These are phyloP conservation scores for Torulaspora quercuum DNA, from an alignment of 805 yeast genomes.

Conservation along the genomic window DNA sequence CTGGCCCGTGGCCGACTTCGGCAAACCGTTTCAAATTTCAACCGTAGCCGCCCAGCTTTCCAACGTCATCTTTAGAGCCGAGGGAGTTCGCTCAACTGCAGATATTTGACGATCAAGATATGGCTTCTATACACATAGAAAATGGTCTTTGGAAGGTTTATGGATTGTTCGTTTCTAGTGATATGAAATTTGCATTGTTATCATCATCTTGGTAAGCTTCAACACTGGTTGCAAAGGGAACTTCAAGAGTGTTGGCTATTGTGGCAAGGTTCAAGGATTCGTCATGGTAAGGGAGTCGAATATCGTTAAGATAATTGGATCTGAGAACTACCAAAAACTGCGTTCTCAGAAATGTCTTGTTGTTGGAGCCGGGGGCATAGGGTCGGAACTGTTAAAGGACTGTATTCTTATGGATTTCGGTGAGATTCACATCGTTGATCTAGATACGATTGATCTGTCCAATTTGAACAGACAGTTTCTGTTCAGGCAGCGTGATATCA, in stretches of 20 bases:
- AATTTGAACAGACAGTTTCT: conserved; percentile 91
- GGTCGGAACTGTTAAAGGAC: conserved; percentile 85
- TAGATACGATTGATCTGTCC: conserved; percentile 90
- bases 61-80: no score
- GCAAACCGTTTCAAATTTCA: not conserved
- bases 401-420: conserved; percentile 76
- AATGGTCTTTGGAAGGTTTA: no score
- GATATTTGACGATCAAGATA: no score
- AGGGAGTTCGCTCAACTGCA: no score
- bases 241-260: no score
- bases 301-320: conserved; percentile 29
- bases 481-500: conserved; percentile 85
- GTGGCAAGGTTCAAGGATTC: not conserved
- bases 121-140: no score
- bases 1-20: no score
- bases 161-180: no score
- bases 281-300: conserved; percentile 25
- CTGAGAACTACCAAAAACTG: conserved; percentile 26
- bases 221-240: no score
- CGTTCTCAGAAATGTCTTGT: conserved; percentile 57
- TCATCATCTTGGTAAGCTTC: no score
- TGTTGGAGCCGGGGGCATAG: conserved; percentile 97
- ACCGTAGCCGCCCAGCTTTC: not conserved
- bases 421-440: conserved; percentile 86
- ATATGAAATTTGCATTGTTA: no score